Base-by-base conservation (phyloP, 495 filamentous ascomycete genomes). In the Aspergillus cavernicola region DNA sequence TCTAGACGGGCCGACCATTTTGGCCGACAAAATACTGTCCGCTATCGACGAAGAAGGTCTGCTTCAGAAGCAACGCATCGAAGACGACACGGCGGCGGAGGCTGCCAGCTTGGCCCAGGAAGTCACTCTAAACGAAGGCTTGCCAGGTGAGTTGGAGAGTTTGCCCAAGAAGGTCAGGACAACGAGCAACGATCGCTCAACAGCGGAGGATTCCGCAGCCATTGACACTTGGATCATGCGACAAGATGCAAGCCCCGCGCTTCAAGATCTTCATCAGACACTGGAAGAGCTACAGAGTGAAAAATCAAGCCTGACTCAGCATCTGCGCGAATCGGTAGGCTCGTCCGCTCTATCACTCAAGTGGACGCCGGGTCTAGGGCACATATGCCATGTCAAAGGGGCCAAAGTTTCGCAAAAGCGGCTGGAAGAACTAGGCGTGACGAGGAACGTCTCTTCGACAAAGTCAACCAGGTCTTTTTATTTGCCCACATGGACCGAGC, bases 41-140 rank as follows among this genome's bases (percentile, higher is more conserved):
- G 83, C 92, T 4, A 95, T 99, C 59, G 95, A 99, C 61, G 95
- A 97, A 71, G 95, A 97, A 62, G 90, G 89, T 0, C 70, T 99
- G 15, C 77, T 85, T 26, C 81, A 89, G 60, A 84, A 87, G 50
- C 91, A 96, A 54, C 79, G 81, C 19, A 75, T 87, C 8, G 85
- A 92, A 60, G 85, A 92, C 55, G 79, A 71, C 51, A 84, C 88
- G 31, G 83, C 82, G 2, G 83, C 80, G 13, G 77, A 85, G 53
- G 81, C 87, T 58, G 80, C 86, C 2, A 80, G 76, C 11, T 67
- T 90, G 13, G 89, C 88, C 16, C 79, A 86, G 59, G 79, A 83
- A 52, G 77, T 92, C 13, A 70, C 86, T 28, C 68, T 78, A 10
- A 75, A 71, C 24, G 83, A 91, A 69, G 85, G 77, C 9, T 64